Base-by-base conservation (phyloP, 2,329 filamentous ascomycete species). In the Alternaria arborescens region DNA sequence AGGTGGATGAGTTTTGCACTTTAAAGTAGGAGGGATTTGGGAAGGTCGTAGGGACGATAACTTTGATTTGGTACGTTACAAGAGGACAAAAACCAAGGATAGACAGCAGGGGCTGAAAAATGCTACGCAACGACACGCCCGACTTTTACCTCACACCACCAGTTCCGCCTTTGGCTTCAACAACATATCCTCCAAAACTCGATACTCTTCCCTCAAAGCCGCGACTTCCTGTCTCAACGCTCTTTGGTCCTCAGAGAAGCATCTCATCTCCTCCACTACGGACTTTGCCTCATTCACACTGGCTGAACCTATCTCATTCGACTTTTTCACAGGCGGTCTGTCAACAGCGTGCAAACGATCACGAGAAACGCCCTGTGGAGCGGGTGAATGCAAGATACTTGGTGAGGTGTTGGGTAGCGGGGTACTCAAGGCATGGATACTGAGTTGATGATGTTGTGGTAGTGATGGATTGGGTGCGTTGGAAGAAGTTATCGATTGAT, bases 181-280 rank as follows among this genome's bases (percentile, higher is more conserved):
- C 28, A 75, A 24, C 8, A 60, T 60, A 12, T 57, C 48, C 43
- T 61, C 72, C 52, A 73, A 52, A 4, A 40, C 44, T 7, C 46
- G 48, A 22, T 70, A 64, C 43, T 75, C 71, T 11, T 59, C 44
- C n/a, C 64, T 57, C 52, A 75, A 42, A 11, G 56, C 42, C 10
- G 36, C 52, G 20, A 75, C 55, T 34, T 73, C 66, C 14, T 50
- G 24, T 22, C 59, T 62, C 42, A 74, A 40, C 3, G 20, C 32
- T n/a, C 52, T 54, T 8, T 65, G 56, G 2, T 72, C 65, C 20
- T 56, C 44, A 40, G 52, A 50, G 24, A 70, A 51, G 18, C 42
- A 54, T 8, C 26, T 42, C 18, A 56, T 30, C 26, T 58, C 60
- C 10, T 54, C 32, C 24, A 12, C 41, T 0, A 14, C 11, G 4